Percentiles rank a stretch among this genome's conserved stretches.
Evolutionary conservation across 805 yeast genomes (phyloP).

Genomic region (Teunomyces kruisii): DNA sequence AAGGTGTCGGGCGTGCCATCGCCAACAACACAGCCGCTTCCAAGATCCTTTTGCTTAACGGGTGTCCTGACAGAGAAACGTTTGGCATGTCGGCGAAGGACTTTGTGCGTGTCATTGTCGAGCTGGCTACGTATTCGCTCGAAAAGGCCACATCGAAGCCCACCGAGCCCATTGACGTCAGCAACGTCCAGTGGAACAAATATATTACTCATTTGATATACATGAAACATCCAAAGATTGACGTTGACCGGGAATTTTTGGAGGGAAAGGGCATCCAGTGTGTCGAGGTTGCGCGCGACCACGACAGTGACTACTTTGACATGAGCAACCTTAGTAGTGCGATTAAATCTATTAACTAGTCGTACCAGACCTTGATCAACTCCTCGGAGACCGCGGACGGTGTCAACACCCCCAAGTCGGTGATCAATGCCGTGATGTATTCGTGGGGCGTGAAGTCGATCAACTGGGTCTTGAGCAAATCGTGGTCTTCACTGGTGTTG

Average conservation of each 20-base stretch:
- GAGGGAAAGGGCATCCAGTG: conserved; percentile 46
- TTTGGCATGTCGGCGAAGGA: conserved; percentile 60
- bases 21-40: conserved; percentile 26
- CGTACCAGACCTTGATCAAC: conserved; percentile 96
- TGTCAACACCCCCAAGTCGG: conserved; percentile 94
- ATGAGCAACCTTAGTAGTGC: conserved; percentile 26
- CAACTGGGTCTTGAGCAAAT: conserved; percentile 31
- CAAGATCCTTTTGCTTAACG: conserved; percentile 70
- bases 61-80: conserved; percentile 78
- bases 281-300: conserved; percentile 33
- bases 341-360: conserved; percentile 39
- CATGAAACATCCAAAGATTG: conserved; percentile 49
- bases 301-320: conserved; percentile 37
- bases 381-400: conserved; percentile 99
- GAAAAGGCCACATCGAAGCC: conserved; percentile 17
- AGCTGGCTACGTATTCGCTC: conserved; percentile 57
- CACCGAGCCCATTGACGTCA: conserved; percentile 7
- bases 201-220: conserved; percentile 66
- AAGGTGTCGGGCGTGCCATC: conserved; percentile 71
- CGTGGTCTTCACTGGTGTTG: conserved; percentile 19
- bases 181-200: conserved; percentile 34
- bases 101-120: conserved; percentile 54
- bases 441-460: conserved; percentile 96
- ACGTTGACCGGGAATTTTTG: conserved; percentile 45
- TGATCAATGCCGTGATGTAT: conserved; percentile 89